Conservation (phyloP, 1,284 basidiomycete species). For the Inonotus hispidus region DNA sequence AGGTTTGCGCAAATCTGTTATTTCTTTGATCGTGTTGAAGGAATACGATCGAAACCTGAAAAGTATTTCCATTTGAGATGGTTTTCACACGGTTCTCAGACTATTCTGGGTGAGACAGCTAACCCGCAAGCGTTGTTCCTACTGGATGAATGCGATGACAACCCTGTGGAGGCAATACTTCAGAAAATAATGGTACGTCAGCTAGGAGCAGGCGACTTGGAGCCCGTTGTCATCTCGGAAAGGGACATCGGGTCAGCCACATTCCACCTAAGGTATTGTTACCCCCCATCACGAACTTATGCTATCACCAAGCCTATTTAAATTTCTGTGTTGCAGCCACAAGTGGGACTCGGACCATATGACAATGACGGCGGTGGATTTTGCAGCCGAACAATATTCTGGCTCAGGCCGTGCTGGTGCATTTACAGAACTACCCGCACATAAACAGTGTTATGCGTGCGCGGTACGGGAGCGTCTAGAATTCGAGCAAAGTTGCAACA, state of each 20-base stretch:
- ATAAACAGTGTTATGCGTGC: conserved; percentile 16
- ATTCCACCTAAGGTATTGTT: conserved; percentile 12
- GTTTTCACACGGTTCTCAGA: conserved; percentile 60
- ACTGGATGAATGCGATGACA: conserved; percentile 49
- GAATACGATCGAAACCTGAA: conserved; percentile 18
- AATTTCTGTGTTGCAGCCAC: neutral
- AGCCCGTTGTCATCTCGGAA: conserved; percentile 36
- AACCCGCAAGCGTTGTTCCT: conserved; percentile 54
- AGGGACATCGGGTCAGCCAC: conserved; percentile 8
- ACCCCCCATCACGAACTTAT: neutral
- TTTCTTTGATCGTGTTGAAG: conserved; percentile 41
- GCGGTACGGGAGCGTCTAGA: neutral
- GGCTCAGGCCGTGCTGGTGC: conserved; percentile 32
- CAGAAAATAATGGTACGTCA: conserved; percentile 47
- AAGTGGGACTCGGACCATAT: conserved; percentile 5
- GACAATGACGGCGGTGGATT: conserved; percentile 11
- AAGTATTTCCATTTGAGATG: conserved; percentile 62
- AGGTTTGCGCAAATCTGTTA: conserved; percentile 65
- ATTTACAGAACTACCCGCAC: neutral
- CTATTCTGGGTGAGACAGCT: conserved; percentile 55
- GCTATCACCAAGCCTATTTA: no score
- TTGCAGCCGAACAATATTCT: conserved; percentile 37
- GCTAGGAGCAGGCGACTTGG: conserved; percentile 36
- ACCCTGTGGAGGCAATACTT: conserved; percentile 44
- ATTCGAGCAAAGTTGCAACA: neutral